Evolutionary conservation across 2,329 filamentous ascomycete genomes (phyloP), one percentile per base, ranked within the genome.

Genomic region (Aschersonia sp.): DNA sequence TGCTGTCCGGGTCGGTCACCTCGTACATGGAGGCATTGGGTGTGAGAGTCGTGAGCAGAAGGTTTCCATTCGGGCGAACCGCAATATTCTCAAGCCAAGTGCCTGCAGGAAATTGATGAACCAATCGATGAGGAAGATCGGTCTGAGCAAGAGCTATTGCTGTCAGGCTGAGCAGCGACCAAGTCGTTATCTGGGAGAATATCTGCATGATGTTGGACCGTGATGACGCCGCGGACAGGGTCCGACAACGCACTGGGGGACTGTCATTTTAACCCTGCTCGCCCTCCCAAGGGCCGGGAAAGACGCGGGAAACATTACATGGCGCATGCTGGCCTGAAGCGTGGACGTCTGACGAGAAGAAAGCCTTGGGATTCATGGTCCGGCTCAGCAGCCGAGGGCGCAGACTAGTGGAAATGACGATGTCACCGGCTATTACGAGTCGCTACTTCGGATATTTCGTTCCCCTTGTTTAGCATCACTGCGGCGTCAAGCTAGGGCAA

Each of bases 41-140:
- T 5, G 35, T 29, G 5, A 45, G 35, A 1, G 46, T 47, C 20
- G 45, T 51, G 40, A 49, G 31, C 10, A 51, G 47, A 7, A 51
- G 43, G 9, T 51, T 40, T 12, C 50, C 47, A 40, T 51, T 51
- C 10, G 4, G 30, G 9, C 50, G 45, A 9, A 49, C 47, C 4
- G 50, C 50, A 10, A 51, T 45, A 40, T 51, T 49, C 20, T 51
- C 50, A 7, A 49, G 29, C 50, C 50, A 51, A 3, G 40, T 30
- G 3, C 38, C 31, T 2, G 35, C 31, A 3, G 47, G 47, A 20
- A 49, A 47, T 29, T 49, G 45, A 31, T 49, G 38, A 20, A 48
- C 7, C n/a, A 45, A 20, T 9, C 47, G 40, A 30, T 43, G 46
- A 31, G 29, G 30, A 9, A 35, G n/a, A n/a, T 29, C 31, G 30